A percentile compares a stretch with the other conserved stretches of the same genome.
These are phyloP conservation scores for Gamsiella multidivaricata DNA, from an alignment of 192 early-diverging fungal genomes.

Conservation along the genomic window DNA sequence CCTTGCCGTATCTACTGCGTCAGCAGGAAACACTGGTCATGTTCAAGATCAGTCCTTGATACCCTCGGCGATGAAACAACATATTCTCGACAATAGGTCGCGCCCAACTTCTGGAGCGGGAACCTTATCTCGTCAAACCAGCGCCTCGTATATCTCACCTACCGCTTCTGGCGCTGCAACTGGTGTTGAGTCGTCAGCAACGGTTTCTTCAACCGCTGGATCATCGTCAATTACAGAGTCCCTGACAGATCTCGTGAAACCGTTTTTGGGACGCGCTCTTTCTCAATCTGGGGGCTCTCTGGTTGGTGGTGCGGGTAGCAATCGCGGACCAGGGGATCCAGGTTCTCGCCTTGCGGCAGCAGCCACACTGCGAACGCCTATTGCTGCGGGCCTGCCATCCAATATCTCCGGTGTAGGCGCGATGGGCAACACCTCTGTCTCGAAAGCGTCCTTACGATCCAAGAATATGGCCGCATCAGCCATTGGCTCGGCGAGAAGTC, in stretches of 20 bases:
- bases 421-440: slow-evolving; percentile 39
- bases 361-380: slow-evolving; percentile 33
- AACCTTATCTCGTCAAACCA: background rate
- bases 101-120: slow-evolving; percentile 19
- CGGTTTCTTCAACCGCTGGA: slow-evolving; percentile 1
- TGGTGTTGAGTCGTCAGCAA: background rate
- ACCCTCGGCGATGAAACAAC: slow-evolving; percentile 34
- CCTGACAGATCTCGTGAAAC: slow-evolving; percentile 33
- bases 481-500: slow-evolving; percentile 33
- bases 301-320: slow-evolving; percentile 16
- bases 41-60: slow-evolving; percentile 29
- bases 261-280: slow-evolving; percentile 24
- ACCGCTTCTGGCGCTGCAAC: background rate
- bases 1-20: slow-evolving; percentile 1
- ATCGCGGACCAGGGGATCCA: slow-evolving; percentile 23
- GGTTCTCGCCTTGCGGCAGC: slow-evolving; percentile 36
- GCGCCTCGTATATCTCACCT: background rate
- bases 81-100: slow-evolving; percentile 29
- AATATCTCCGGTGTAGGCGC: slow-evolving; percentile 36
- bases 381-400: slow-evolving; percentile 41
- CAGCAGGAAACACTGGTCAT: background rate
- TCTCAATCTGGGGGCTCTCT: slow-evolving; percentile 13
- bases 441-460: slow-evolving; percentile 31
- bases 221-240: slow-evolving; percentile 30
- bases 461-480: slow-evolving; percentile 44